A percentile compares a stretch with the other conserved stretches of the same genome.
These are phyloP conservation scores for Trichoderma sp. DNA, from an alignment of 2,329 filamentous ascomycete species.

Conservation along the genomic window DNA sequence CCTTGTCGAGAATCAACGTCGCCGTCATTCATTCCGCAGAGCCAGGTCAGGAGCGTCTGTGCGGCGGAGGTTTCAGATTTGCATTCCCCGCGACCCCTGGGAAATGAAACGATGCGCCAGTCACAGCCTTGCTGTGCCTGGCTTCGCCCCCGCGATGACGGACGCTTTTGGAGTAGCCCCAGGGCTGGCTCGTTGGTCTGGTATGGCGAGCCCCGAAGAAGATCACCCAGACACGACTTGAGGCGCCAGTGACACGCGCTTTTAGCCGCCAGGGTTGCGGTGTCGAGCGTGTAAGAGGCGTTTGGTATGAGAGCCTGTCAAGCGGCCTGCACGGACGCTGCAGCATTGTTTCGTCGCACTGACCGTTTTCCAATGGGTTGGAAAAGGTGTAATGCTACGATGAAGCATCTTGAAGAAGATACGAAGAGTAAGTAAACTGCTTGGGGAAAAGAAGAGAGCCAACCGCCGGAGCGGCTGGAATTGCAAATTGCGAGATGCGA, in stretches of 20 bases:
- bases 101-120: slow-evolving; percentile 13
- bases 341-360: not conserved
- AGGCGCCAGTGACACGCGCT: slow-evolving; percentile 14
- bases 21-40: slow-evolving; percentile 21
- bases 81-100: slow-evolving; percentile 19
- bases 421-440: not conserved
- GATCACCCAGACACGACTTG: slow-evolving; percentile 13
- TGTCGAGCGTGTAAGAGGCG: not conserved
- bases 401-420: not conserved
- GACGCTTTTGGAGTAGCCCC: slow-evolving; percentile 18
- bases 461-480: not conserved
- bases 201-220: slow-evolving; percentile 2
- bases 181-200: not conserved
- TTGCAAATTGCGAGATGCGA: not conserved
- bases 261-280: not conserved
- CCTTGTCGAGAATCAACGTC: not conserved
- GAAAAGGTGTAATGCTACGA: too few relatives aligned
- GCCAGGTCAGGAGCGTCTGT: slow-evolving; percentile 4
- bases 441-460: too few relatives aligned
- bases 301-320: not conserved
- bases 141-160: slow-evolving; percentile 22
- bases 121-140: slow-evolving; percentile 1
- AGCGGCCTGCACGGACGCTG: not conserved
- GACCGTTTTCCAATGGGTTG: not conserved
- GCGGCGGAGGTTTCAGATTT: slow-evolving; percentile 23